Base-by-base conservation (phyloP, 345 rosid species). In the Zanthoxylum bungeanum region DNA sequence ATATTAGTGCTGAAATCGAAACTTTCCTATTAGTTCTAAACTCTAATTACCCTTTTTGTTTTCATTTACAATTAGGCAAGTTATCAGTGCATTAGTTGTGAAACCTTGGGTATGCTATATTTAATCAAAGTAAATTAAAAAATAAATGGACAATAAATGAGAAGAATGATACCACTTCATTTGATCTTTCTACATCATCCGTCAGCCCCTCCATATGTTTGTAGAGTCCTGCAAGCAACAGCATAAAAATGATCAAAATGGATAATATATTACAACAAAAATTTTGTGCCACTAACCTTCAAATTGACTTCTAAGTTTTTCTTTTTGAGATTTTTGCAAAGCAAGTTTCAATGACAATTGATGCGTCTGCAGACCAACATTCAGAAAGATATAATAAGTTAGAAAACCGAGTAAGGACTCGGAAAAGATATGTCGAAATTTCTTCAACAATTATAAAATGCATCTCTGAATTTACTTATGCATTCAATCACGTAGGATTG, bases 301-400 rank as follows among this genome's bases (percentile, higher is more conserved):
- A 76, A 92, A 92, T 52, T 95, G 98, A 79, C 79, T 85, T 81
- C 96, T 87, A 58, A 95, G 88, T 78, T 89, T 94, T 3, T 87
- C 75, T 77, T 88, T 93, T 78, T 87, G 93, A 50, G 94, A 88
- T 85, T 89, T 95, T 69, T 91, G 99, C 77, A 86, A 77, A 60
- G 96, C 82, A 66, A 95, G 97, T 79, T 93, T 95, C 88, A 93
- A 81, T 25, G 82, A 79, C 60, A 93, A 76, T 77, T 93, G 96
- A 74, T 95, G 99, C 55, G 91, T 86, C 97, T 95, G 89, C 80
- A 78, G 51, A 60, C 60, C 47, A 67, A 82, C 60, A 76, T 64
- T 76, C 4, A 51, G 17, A 39, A 60, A 69, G 44, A 24, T 58
- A 5, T 11, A 50, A 16, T 19, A 58, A 60, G 49, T 25, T n/a